Base-by-base conservation (phyloP, 106 monocot genomes). In the Vanilla planifolia region DNA sequence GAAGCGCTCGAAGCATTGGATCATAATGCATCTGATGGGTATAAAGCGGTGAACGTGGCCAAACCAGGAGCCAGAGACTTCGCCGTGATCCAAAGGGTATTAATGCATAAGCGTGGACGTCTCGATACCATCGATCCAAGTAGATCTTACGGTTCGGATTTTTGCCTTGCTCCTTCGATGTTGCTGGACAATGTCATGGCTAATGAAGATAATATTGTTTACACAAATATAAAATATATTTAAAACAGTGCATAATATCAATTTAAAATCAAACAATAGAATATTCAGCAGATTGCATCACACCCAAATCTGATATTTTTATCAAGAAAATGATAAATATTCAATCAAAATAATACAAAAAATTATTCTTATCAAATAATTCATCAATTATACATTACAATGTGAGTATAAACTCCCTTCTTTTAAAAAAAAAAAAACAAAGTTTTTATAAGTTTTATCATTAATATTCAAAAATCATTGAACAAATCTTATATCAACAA, bases 11-110 rank as follows among this genome's bases (percentile, higher is more conserved):
- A 36, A 22, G 77, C 73, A 80, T 80, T 51, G 35, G 80, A 77
- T 80, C 5, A 15, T 13, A 24, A 2, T 3, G 0, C 11, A 80
- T 77, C 79, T 39, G 45, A 84, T 67, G 83, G 83, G 26, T 19
- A 1, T 0, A 0, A 50, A 44, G 2, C 5, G 0, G 55, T 20
- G 8, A 45, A 7, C 77, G 80, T 80, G 77, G 67, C 44, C 60
- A 13, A 10, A 57, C 8, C 17, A 19, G 7, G 1, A 33, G n/a
- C 79, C 69, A 77, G 63, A 29, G 21, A 76, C 70, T 76, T 9
- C 3, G n/a, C 24, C 2, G 6, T 0, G 17, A 79, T 80, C 79
- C 39, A 51, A 80, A 63, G 80, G 83, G 42, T 17, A 1, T 0
- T 0, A 46, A 40, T 4, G 6, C 0, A 43, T 29, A 15, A 44